phyloP scores from a whole-genome alignment of 768 basidiomycete species.

The Russula dissimulans region DNA sequence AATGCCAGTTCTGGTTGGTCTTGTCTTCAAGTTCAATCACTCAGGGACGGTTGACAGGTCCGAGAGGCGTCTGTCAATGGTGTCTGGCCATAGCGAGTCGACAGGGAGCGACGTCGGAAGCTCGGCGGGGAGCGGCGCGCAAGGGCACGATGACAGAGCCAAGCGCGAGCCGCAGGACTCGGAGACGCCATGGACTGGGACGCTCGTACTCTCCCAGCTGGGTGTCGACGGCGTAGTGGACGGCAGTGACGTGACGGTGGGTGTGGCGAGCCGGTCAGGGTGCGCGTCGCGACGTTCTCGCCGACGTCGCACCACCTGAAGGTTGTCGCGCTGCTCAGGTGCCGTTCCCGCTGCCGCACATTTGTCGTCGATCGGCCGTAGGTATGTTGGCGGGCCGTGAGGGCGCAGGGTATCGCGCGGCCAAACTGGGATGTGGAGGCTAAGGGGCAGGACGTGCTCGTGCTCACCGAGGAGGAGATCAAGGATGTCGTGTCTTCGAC shows the following conservation, averaged over 20 bases:
- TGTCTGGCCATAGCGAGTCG: conserved; percentile 14
- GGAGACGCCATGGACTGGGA: conserved; percentile 93
- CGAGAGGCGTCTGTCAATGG: conserved; percentile 6
- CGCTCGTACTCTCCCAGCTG: conserved; percentile 53
- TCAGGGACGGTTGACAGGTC: not conserved
- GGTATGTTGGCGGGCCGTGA: conserved; percentile 41
- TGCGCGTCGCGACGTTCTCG: conserved; percentile 77
- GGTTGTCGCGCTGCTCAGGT: conserved; percentile 83
- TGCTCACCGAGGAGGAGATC: conserved; percentile 89
- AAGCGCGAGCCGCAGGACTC: conserved; percentile 95
- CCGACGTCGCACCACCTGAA: conserved; percentile 96
- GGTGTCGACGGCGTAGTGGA: not conserved
- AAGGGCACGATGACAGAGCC: conserved; percentile 44
- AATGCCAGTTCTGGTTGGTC: too few relatives aligned
- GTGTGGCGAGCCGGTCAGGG: conserved; percentile 23
- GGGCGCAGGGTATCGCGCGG: conserved; percentile 27
- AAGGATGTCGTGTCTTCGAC: conserved; percentile 88
- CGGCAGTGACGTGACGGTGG: not conserved
- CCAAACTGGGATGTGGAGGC: conserved; percentile 16
- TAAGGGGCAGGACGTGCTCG: too few relatives aligned
- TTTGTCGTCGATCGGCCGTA: conserved; percentile 56
- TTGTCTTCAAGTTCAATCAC: not conserved
- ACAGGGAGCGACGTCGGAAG: conserved; percentile 8
- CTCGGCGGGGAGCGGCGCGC: not conserved
- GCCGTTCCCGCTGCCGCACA: conserved; percentile 79